Conservation (phyloP, 441 rosid genomes). For the Corymbia calophylla region DNA sequence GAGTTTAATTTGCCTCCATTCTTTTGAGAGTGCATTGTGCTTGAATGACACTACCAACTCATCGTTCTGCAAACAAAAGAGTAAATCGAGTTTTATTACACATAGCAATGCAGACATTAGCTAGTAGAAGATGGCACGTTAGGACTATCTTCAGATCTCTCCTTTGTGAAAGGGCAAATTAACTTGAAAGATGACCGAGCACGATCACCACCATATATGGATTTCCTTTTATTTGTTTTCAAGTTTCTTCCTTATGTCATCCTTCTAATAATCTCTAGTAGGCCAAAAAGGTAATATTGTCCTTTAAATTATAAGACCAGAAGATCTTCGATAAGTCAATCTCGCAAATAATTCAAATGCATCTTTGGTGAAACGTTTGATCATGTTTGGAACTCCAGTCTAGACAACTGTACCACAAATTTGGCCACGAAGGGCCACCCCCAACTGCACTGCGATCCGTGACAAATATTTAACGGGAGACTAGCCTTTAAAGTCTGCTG, state of each 20-base stretch:
- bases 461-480: neutral
- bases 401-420: neutral
- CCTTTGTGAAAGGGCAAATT: neutral
- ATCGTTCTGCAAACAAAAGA: neutral
- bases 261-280: neutral
- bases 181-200: neutral
- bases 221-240: neutral
- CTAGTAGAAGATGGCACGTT: neutral
- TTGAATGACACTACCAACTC: too few relatives aligned
- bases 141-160: neutral
- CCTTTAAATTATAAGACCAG: neutral
- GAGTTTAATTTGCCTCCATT: too few relatives aligned
- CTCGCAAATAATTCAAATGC: neutral
- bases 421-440: neutral
- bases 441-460: neutral
- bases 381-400: neutral
- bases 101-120: neutral
- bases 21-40: too few relatives aligned
- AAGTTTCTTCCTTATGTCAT: neutral
- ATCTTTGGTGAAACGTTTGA: neutral
- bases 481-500: neutral
- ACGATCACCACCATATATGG: neutral
- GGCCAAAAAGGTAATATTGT: neutral
- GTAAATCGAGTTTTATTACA: neutral
- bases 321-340: neutral